Base-by-base conservation (phyloP, 2,329 filamentous ascomycete genomes). In the Diaporthe sp. region DNA sequence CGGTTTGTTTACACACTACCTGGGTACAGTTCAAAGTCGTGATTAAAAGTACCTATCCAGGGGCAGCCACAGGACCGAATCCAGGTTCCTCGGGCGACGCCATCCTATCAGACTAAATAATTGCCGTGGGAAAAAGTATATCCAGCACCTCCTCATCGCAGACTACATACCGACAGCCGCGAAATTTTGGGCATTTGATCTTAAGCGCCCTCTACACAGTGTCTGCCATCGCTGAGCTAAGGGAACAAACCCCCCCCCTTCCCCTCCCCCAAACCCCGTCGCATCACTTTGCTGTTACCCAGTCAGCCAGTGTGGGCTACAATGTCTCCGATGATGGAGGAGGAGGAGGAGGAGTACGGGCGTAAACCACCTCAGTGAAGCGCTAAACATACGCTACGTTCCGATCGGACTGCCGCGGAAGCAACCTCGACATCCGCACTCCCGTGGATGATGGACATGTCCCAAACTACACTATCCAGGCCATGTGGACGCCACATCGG, bases 381-480 rank as follows among this genome's bases (percentile, higher is more conserved):
- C 65, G 34, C 49, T 55, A 70, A 20, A n/a, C 47, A 55, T 4
- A 53, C 65, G 15, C 49, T 28, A 70, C 25, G 65, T 28, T 70
- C 65, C 65, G 65, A 31, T 25, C 49, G 34, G 65, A 53, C 49
- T 55, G 34, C 65, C 65, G 65, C 49, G 65, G 65, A 70, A 70
- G 65, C 65, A 70, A 55, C 65, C 13, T 70, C 49, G 65, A 55
- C 47, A 42, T 70, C 65, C 65, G 65, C 34, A 28, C 7, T 70
- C 34, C 65, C 49, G 65, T 28, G 6, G 34, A 42, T 55, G n/a
- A 70, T 20, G 34, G 51, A 70, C 65, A 70, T 39, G 12, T 55
- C 22, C 37, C 15, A 53, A 5, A 13, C n/a, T 70, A 70, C 31
- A 39, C 47, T n/a, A 67, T 8, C 31, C 17, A 17, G 28, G 6